Conservation (phyloP, 2,329 filamentous ascomycete species). For the Lasiodiplodia sp. region DNA sequence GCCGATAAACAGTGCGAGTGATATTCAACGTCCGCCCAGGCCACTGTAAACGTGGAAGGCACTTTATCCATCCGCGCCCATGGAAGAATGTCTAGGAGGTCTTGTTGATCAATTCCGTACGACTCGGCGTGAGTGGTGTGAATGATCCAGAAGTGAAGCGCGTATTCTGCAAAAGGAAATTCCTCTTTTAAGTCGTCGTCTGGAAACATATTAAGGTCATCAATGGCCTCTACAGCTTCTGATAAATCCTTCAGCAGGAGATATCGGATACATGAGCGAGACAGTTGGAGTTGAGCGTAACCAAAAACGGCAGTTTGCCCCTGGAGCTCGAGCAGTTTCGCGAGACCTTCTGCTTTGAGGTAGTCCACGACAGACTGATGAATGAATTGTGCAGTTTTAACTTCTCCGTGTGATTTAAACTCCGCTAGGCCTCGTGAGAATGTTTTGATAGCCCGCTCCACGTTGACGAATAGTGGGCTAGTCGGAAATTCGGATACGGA, state of each 20-base stretch:
- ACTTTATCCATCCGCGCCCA: not conserved
- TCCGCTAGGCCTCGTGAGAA: not conserved
- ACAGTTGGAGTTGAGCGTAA: not conserved
- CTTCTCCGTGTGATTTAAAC: not conserved
- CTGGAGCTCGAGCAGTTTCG: not conserved
- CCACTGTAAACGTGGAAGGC: not conserved
- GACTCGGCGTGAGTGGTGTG: not conserved
- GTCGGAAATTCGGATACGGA: not conserved
- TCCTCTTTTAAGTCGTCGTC: rapidly evolving
- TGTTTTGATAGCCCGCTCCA: not conserved
- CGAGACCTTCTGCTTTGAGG: not conserved
- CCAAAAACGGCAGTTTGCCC: not conserved
- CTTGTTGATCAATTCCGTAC: not conserved
- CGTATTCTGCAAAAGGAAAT: not conserved
- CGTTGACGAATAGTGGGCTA: not conserved
- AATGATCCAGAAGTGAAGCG: not conserved
- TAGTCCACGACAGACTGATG: slow-evolving; percentile 5
- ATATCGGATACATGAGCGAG: slow-evolving; percentile 1
- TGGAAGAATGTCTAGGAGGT: not conserved
- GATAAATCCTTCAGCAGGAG: not conserved
- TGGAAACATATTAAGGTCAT: too few relatives aligned
- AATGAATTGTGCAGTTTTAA: not conserved
- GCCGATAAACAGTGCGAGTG: too few relatives aligned
- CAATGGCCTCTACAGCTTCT: not conserved
- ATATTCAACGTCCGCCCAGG: not conserved